These are phyloP conservation scores for Tulasnella sp. DNA, from an alignment of 768 basidiomycete genomes.

Conservation along the genomic window DNA sequence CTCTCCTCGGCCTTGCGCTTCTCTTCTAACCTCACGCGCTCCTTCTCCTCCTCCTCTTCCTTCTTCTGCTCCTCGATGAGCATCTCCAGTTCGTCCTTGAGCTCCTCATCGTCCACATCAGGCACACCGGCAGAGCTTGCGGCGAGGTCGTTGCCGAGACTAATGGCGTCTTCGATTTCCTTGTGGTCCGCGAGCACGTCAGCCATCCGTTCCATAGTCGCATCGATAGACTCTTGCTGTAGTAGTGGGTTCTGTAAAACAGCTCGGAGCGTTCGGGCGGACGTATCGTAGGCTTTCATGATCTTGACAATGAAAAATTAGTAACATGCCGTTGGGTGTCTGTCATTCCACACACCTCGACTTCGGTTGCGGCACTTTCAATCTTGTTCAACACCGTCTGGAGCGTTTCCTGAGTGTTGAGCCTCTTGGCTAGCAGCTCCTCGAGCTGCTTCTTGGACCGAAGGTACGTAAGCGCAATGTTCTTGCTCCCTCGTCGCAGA, in stretches of 20 bases:
- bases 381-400: conserved; percentile 78
- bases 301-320: conserved; percentile 56
- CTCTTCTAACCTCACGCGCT: conserved; percentile 8
- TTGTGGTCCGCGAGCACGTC: conserved; percentile 79
- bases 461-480: conserved; percentile 61
- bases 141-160: conserved; percentile 65
- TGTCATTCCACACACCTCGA: conserved; percentile 60
- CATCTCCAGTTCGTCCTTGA: conserved; percentile 33
- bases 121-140: conserved; percentile 48
- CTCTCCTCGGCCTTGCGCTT: neutral
- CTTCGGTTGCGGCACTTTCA: conserved; percentile 84
- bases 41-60: conserved; percentile 21
- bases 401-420: conserved; percentile 72
- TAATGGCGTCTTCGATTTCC: conserved; percentile 80
- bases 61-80: conserved; percentile 34
- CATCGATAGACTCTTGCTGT: conserved; percentile 75
- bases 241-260: conserved; percentile 82
- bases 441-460: conserved; percentile 81
- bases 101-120: conserved; percentile 49
- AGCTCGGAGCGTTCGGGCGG: conserved; percentile 71
- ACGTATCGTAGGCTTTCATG: conserved; percentile 82
- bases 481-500: conserved; percentile 69
- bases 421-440: conserved; percentile 72
- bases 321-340: neutral
- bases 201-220: conserved; percentile 85